Evolutionary conservation across 176 grass and related monocot genomes (phyloP), one percentile per base, ranked within the genome.

Genomic region (Carex cristatella): DNA sequence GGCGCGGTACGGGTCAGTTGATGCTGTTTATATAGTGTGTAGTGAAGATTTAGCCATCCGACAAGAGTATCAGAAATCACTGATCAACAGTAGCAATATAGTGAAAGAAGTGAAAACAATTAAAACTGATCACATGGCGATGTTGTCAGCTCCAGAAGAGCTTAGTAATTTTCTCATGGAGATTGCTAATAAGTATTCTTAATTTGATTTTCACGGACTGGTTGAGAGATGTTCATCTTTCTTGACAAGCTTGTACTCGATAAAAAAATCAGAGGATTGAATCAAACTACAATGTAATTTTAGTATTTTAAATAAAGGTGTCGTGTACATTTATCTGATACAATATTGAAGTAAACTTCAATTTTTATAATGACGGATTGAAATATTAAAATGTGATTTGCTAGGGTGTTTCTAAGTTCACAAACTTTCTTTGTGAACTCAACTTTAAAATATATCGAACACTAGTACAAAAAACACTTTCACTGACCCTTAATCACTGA

Each of bases 71-170:
- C 95, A 98, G 70, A 86, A 67, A 35, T 86, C 82, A 85, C 92
- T 98, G 92, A 82, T 93, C 30, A 33, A 86, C 28, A 93, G 77
- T 55, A 38, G 37, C 69, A 83, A 74, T 2, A 83, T 89, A 23
- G 79, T 91, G 0, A 93, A 92, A 88, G 93, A 93, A 7, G 90
- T 23, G 88, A 87, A 86, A 60, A 86, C 90, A 11, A 64, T 86
- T 46, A 69, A 30, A 4, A 81, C 91, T 0, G 95, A 98, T 65
- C 95, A 98, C 40, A 64, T 88, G 89, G 58, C 86, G 1, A 89
- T 93, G 91, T 38, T 98, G 23, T 98, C 92, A 1, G 58, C 30
- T 1, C 95, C 95, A 0, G 1, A 69, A 2, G 79, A 94, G 15
- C 89, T 94, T 0, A 70, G 4, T 13, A 6, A 13, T 4, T 86